Evolutionary conservation across 768 basidiomycete genomes (phyloP).

Genomic region (Lanmaoa rubissima): DNA sequence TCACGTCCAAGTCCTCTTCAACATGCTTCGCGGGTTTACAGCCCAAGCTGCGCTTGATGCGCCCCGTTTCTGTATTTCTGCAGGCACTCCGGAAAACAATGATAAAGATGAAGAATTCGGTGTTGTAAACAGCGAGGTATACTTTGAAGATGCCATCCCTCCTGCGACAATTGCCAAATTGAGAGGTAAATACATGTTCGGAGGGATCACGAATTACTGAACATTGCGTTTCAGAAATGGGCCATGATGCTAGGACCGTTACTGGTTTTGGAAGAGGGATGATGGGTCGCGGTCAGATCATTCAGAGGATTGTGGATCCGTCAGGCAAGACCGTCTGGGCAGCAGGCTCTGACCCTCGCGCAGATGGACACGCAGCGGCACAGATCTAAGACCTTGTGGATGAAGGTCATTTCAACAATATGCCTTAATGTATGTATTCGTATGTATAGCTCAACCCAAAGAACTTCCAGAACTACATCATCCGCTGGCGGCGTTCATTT

Average conservation of each 20-base stretch:
- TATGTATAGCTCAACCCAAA: not conserved
- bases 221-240: constrained; percentile 60
- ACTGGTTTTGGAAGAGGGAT: constrained; percentile 58
- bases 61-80: constrained; percentile 94
- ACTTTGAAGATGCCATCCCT: constrained; percentile 82
- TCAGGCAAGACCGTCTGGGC: constrained; percentile 87
- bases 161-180: constrained; percentile 62
- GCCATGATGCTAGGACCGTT: constrained; percentile 73
- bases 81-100: constrained; percentile 66
- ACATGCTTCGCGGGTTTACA: constrained; percentile 83
- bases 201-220: not conserved
- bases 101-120: constrained; percentile 50
- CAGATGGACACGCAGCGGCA: constrained; percentile 83
- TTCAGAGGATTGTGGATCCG: constrained; percentile 69
- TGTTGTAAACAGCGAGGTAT: constrained; percentile 75
- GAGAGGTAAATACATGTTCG: constrained; percentile 45
- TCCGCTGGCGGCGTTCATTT: constrained; percentile 54
- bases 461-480: constrained; percentile 47
- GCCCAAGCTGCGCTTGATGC: constrained; percentile 91
- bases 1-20: constrained; percentile 91
- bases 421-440: constrained; percentile 1
- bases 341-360: constrained; percentile 87
- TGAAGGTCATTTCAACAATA: not conserved
- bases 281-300: constrained; percentile 87
- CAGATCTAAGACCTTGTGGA: constrained; percentile 56